phyloP scores from a whole-genome alignment of 179 eudicot genomes.

The Carnegiea gigantea region DNA sequence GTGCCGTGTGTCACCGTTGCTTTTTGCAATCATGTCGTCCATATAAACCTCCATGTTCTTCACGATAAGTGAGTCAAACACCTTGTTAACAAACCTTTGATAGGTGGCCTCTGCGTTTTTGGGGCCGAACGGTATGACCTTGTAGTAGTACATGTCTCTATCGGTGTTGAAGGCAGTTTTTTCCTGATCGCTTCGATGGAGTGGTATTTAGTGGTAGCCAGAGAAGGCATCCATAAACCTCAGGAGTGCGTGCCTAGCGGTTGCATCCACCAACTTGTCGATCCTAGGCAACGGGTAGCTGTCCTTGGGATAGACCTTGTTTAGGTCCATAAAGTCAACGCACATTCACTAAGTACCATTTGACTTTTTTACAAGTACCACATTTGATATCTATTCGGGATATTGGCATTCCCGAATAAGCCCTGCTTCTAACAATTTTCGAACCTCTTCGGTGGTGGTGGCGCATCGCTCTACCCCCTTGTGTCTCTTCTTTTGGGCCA shows the following conservation, averaged over 20 bases:
- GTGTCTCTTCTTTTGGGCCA: background rate
- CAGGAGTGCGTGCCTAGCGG: background rate
- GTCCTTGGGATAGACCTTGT: no score
- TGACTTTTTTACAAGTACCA: no score
- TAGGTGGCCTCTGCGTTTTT: background rate
- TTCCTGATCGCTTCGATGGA: background rate
- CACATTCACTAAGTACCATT: no score
- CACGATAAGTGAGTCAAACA: background rate
- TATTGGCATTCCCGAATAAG: background rate
- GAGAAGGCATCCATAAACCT: background rate
- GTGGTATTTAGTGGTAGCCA: background rate
- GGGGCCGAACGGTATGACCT: background rate
- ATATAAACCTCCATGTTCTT: background rate
- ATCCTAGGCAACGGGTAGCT: no score
- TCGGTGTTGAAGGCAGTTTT: background rate
- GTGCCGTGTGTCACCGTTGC: background rate
- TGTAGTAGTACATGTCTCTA: background rate
- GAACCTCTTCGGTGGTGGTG: background rate
- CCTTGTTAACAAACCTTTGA: background rate
- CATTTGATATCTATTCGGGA: no score
- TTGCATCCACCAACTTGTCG: no score
- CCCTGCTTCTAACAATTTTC: background rate
- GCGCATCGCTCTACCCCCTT: background rate
- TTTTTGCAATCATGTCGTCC: no score
- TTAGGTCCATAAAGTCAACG: no score